Evolutionary conservation across 108 stramenopile species (phyloP), one percentile per base, ranked within the genome.

Genomic region (Fistulifera pelliculosa): DNA sequence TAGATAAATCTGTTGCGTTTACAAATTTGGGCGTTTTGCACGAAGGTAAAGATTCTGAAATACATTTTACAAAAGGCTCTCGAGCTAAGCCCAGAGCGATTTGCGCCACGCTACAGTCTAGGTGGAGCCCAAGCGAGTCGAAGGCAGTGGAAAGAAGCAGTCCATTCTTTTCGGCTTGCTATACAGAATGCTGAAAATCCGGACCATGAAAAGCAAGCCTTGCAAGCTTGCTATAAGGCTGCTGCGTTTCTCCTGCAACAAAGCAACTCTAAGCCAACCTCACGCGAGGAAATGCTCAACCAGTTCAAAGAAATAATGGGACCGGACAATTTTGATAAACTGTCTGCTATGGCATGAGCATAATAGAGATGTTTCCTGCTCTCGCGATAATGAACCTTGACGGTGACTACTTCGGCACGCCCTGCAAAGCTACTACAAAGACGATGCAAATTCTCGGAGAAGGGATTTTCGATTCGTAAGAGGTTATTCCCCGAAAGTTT

Each of bases 21-120:
- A 62, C 65, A 38, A 73, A 78, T 28, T 50, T 78, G 16, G 76
- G 76, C 15, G 72, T 71, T 4, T 11, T 69, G 41, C 15, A 69
- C 38, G 61, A 51, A 21, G 71, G 68, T 0, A 40, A 54, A 1
- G 62, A 66, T 2, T 39, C 58, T 6, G 76, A 78, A 60, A 52
- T 73, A 28, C 35, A 53, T 19, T 69, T 63, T 47, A 73, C 44
- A 61, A 54, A 66, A 69, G 27, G 38, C 71, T 1, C 17, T 73
- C n/a, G 58, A 63, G 16, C 47, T 43, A 13, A 45, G 26, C 15
- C 65, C 68, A 0, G 44, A 38, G 0, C 19, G 47, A 17, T 66
- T 78, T 60, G 58, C 64, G 13, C 31, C 67, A 1, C 27, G 64
- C 21, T 69, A 70, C 56, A 68, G 62, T 48, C 53, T 78, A 27